These are phyloP conservation scores for Anthostomella pinea DNA, from an alignment of 2,329 filamentous ascomycete species.

Conservation along the genomic window DNA sequence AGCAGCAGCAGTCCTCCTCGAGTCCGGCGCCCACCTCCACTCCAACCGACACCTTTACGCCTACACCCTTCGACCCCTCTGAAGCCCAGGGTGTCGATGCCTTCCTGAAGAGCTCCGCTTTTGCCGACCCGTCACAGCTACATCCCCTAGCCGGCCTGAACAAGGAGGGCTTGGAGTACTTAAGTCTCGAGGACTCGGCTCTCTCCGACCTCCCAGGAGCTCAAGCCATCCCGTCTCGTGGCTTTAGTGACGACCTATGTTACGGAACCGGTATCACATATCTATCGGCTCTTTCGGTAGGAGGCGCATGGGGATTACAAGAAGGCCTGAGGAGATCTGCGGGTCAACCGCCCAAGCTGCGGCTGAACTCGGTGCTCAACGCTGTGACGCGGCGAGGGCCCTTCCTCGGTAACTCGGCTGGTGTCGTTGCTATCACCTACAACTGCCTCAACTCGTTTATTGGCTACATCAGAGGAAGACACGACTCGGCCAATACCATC, in stretches of 20 bases:
- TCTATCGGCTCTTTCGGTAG: slow-evolving; percentile 77
- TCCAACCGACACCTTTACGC: slow-evolving; percentile 49
- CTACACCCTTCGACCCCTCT: slow-evolving; percentile 66
- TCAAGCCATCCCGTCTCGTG: slow-evolving; percentile 85
- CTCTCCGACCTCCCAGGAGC: slow-evolving; percentile 83
- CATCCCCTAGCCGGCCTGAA: slow-evolving; percentile 93
- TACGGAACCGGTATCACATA: slow-evolving; percentile 97
- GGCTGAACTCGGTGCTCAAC: slow-evolving; percentile 92
- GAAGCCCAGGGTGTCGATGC: slow-evolving; percentile 78
- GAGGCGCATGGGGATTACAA: slow-evolving; percentile 87
- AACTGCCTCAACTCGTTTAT: slow-evolving; percentile 88
- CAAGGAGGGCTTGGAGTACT: slow-evolving; percentile 90
- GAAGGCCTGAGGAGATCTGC: slow-evolving; percentile 83
- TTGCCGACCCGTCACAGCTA: slow-evolving; percentile 82
- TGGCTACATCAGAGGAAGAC: slow-evolving; percentile 75
- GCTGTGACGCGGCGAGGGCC: slow-evolving; percentile 89
- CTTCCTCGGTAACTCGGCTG: slow-evolving; percentile 93
- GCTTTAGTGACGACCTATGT: slow-evolving; percentile 97
- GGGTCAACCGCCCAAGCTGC: slow-evolving; percentile 78
- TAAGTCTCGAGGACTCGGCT: slow-evolving; percentile 87
- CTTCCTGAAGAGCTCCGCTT: slow-evolving; percentile 73
- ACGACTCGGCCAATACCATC: slow-evolving; percentile 88
- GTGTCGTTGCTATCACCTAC: slow-evolving; percentile 93
- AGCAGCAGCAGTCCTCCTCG: slow-evolving; percentile 35
- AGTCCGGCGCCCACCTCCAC: slow-evolving; percentile 45